phyloP scores from a whole-genome alignment of 345 rosid species.

The Populus davidiana region DNA sequence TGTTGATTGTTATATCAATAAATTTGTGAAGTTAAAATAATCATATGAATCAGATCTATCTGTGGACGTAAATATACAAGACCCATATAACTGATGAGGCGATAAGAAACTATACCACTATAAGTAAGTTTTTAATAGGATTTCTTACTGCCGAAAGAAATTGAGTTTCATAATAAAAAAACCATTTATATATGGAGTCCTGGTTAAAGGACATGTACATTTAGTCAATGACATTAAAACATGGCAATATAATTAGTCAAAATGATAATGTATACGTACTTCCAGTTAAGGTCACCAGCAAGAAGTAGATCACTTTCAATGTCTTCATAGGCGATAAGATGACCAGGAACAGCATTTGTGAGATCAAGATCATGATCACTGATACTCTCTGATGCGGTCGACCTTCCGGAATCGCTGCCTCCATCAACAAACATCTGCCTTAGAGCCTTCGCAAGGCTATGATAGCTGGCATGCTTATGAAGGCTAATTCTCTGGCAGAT shows the following conservation, averaged over 20 bases:
- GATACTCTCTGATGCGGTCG: not conserved
- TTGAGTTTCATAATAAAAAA: no score
- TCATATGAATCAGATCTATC: no score
- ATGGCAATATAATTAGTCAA: not conserved
- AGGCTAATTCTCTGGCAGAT: slow-evolving; percentile 83
- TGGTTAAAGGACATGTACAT: not conserved
- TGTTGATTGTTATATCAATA: no score
- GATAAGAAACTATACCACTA: no score
- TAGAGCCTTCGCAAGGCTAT: slow-evolving; percentile 73
- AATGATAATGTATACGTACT: slow-evolving; percentile 38
- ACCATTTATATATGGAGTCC: not conserved
- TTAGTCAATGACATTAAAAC: not conserved
- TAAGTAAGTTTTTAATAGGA: no score
- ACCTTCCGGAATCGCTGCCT: slow-evolving; percentile 20
- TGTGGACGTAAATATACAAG: no score
- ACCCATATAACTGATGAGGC: no score
- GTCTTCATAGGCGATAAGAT: slow-evolving; percentile 82
- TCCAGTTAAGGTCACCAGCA: slow-evolving; percentile 90
- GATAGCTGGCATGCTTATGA: slow-evolving; percentile 72
- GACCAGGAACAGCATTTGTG: slow-evolving; percentile 79
- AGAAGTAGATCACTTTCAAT: slow-evolving; percentile 91
- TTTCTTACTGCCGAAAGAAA: no score
- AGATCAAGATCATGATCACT: slow-evolving; percentile 51
- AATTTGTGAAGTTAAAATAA: no score
- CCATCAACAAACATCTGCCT: slow-evolving; percentile 79